Base-by-base conservation (phyloP, 495 filamentous ascomycete genomes). In the Lentithecium fluviatile region DNA sequence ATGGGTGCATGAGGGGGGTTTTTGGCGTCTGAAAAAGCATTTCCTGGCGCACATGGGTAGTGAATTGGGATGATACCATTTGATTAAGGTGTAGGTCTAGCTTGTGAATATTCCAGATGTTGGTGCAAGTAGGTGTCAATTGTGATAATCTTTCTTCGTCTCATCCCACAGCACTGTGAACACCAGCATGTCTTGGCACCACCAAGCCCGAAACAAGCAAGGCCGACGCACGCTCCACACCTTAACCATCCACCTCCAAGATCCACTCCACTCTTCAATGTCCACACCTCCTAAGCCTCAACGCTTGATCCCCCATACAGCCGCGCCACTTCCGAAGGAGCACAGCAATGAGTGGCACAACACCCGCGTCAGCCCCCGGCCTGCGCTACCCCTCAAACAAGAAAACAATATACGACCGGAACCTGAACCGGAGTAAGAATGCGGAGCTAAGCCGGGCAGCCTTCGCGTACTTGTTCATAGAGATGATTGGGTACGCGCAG, bases 401-500 rank as follows among this genome's bases (percentile, higher is more conserved):
- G 75, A 97, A 97, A 75, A 96, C 91, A 49, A 97, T 99, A 75
- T 99, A 97, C 76, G 90, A 97, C 80, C 84, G 95, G 54, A 89
- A 95, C 60, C 79, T 97, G 46, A 95, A 95, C 73, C 88, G 94
- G 52, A 89, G 83, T 69, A 88, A 88, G 69, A 89, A 86, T 62
- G 80, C 88, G 25, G 91, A 97, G 77, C 81, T 94, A 59, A 95
- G 90, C 73, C 87, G 94, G 55, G 85, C 95, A 0, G 89, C 88
- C 73, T 97, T 99, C 74, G 95, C 94, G 32, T 97, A 94, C 70
- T 78, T 99, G 20, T 99, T 99, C 68, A 86, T 83, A 38, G 93
- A 97, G 80, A 96, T 99, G 90, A 91, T 99, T 32, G 85, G 82
- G 67, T 97, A 99, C 73, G 92, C 94, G 43, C 95, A 97, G 71